Evolutionary conservation across 805 yeast genomes (phyloP).

Genomic region (Kodamaea fukazawae): DNA sequence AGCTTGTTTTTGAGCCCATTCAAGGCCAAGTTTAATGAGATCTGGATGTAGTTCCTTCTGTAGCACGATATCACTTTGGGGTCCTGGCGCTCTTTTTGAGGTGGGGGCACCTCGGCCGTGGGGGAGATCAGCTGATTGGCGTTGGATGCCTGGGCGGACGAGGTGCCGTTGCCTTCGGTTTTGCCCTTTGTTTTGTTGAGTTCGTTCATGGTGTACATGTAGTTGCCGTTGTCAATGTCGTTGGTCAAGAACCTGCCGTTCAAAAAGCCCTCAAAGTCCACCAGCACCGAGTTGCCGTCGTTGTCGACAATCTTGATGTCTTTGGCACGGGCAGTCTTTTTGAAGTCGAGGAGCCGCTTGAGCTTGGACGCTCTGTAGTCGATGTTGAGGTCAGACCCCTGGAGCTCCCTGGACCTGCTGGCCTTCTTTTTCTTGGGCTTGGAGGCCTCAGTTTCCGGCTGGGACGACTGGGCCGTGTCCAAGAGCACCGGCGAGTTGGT

Average conservation of each 20-base stretch:
- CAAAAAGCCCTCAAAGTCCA: conserved; percentile 36
- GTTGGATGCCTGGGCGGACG: conserved; percentile 1
- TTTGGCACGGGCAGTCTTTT: conserved; percentile 14
- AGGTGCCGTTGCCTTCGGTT: background rate
- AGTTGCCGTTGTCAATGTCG: conserved; percentile 39
- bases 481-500: conserved; percentile 2
- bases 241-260: conserved; percentile 44
- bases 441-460: background rate
- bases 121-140: background rate
- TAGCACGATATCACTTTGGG: conserved; percentile 46
- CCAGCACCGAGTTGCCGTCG: conserved; percentile 23
- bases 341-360: conserved; percentile 29
- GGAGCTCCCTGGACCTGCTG: background rate
- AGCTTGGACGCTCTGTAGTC: conserved; percentile 28
- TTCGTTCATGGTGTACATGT: conserved; percentile 11
- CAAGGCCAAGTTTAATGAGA: conserved; percentile 29
- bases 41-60: conserved; percentile 42
- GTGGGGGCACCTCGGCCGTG: background rate
- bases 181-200: conserved; percentile 5
- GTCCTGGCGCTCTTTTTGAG: conserved; percentile 11
- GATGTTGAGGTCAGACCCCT: conserved; percentile 10
- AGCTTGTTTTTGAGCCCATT: conserved; percentile 28
- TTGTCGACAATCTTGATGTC: conserved; percentile 30
- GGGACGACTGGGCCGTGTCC: background rate
- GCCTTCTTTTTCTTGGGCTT: conserved; percentile 4